Base-by-base conservation (phyloP, 352 stramenopile species). In the Phytophthora ramorum region DNA sequence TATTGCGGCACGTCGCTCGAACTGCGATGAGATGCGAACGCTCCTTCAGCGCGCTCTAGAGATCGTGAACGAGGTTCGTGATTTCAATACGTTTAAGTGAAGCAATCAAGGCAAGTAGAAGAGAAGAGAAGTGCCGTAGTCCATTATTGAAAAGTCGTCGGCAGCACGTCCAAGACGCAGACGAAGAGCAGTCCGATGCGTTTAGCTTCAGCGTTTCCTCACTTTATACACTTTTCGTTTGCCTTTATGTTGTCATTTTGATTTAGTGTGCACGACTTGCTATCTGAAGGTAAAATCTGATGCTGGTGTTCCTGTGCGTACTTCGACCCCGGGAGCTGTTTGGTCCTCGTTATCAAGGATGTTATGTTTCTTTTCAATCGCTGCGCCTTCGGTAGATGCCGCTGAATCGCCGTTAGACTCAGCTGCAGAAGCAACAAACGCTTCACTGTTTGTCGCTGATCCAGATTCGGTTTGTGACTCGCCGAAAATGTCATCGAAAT, bases 21-120 rank as follows among this genome's bases (percentile, higher is more conserved):
- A 98, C 66, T 99, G 96, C 76, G 83, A 95, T 63, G 97, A 99
- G 83, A 99, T 99, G 96, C 92, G 90, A 47, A 97, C 96, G 65
- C 77, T 99, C 49, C 77, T 99, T 30, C 81, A 97, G 34, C 98
- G 96, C 63, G 97, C 97, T 20, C 75, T 99, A 57, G 93, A 98
- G 73, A 99, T 99, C 74, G 95, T 99, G 19, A 99, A 99, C 75
- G 97, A 99, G 82, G 97, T 99, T 58, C 87, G 97, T 41, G 96
- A 99, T 73, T 99, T 98, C 75, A 99, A 98, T 77, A 98, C 94
- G 49, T 98, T 98, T 72, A 98, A 97, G 76, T 98, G 88, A 91
- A 49, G 24, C 37, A 44, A 26, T 43, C 28, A 47, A 63, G 34
- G 14, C 52, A 32, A n/a, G 20, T 45, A 60, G 45, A 62, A 66